These are phyloP conservation scores for Hygrocybe punicea DNA, from an alignment of 768 basidiomycete species.

Conservation along the genomic window DNA sequence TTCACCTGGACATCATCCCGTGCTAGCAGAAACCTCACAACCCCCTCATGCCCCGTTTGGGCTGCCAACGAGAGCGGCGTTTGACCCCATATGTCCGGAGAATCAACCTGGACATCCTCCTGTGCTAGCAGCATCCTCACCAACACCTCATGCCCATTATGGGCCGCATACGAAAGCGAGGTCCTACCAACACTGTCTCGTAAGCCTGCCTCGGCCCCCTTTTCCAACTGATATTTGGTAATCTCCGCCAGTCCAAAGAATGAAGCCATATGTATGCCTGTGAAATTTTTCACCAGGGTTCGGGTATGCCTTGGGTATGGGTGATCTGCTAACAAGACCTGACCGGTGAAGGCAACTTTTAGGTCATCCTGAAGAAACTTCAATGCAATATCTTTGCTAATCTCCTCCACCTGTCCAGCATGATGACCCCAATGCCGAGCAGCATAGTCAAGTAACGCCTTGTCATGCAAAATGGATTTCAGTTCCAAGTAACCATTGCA, in stretches of 20 bases:
- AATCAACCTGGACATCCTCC: slow-evolving; percentile 5
- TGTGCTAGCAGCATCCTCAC: slow-evolving; percentile 6
- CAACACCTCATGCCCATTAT: not conserved
- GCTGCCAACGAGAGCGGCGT: not conserved
- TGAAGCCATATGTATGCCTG: slow-evolving; percentile 2
- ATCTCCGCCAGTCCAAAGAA: slow-evolving; percentile 5
- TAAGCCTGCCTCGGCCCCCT: not conserved
- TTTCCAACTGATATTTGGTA: not conserved
- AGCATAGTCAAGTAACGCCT: slow-evolving; percentile 7
- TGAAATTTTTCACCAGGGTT: not conserved
- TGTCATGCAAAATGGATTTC: not conserved
- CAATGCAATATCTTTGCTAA: not conserved
- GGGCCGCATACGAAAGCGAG: slow-evolving; percentile 1
- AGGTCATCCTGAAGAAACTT: not conserved
- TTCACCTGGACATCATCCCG: not conserved
- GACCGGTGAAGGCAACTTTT: not conserved
- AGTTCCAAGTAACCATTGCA: not conserved
- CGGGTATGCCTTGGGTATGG: too few relatives aligned
- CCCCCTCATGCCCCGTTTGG: not conserved
- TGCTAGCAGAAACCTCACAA: not conserved
- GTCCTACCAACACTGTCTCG: slow-evolving; percentile 6
- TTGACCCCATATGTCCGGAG: not conserved
- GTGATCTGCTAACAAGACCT: not conserved
- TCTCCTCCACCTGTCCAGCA: slow-evolving; percentile 1
- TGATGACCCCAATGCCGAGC: slow-evolving; percentile 9